Percentiles rank a stretch among this genome's conserved stretches.
Conservation (phyloP, 2,329 filamentous ascomycete genomes). For the Pseudocercospora musae region DNA sequence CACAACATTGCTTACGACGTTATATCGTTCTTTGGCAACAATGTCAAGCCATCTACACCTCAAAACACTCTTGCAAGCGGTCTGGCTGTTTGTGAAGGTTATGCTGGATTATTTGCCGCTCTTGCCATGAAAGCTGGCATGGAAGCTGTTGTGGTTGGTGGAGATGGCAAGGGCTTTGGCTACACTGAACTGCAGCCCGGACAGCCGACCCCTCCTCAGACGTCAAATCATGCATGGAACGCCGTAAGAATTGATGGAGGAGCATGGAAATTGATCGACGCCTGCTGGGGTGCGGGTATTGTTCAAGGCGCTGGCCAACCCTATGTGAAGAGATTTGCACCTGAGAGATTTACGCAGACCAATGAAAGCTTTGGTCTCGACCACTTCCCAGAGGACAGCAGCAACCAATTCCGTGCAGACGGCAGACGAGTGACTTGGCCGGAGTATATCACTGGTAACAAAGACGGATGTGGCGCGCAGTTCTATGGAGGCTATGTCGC, state of each 20-base stretch:
- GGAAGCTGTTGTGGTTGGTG: slow-evolving; percentile 68
- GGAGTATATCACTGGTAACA: slow-evolving; percentile 69
- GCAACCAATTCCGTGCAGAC: slow-evolving; percentile 72
- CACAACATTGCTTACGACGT: slow-evolving; percentile 88
- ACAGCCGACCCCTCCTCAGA: slow-evolving; percentile 58
- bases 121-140: slow-evolving; percentile 78
- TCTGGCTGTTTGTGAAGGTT: slow-evolving; percentile 86
- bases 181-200: slow-evolving; percentile 62
- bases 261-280: slow-evolving; percentile 85
- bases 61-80: slow-evolving; percentile 72
- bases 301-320: slow-evolving; percentile 50
- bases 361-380: slow-evolving; percentile 79
- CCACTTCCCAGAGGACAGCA: slow-evolving; percentile 71
- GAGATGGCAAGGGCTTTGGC: slow-evolving; percentile 85
- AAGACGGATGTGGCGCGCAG: slow-evolving; percentile 42
- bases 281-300: slow-evolving; percentile 87
- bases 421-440: slow-evolving; percentile 70
- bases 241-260: slow-evolving; percentile 79
- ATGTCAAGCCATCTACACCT: slow-evolving; percentile 65
- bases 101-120: slow-evolving; percentile 75
- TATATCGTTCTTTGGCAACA: slow-evolving; percentile 70
- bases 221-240: slow-evolving; percentile 80
- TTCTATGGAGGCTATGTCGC: slow-evolving; percentile 49
- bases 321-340: slow-evolving; percentile 67
- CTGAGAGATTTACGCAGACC: slow-evolving; percentile 56